Evolutionary conservation across 2,329 filamentous ascomycete genomes (phyloP).

Genomic region (Calonectria multiphialidica): DNA sequence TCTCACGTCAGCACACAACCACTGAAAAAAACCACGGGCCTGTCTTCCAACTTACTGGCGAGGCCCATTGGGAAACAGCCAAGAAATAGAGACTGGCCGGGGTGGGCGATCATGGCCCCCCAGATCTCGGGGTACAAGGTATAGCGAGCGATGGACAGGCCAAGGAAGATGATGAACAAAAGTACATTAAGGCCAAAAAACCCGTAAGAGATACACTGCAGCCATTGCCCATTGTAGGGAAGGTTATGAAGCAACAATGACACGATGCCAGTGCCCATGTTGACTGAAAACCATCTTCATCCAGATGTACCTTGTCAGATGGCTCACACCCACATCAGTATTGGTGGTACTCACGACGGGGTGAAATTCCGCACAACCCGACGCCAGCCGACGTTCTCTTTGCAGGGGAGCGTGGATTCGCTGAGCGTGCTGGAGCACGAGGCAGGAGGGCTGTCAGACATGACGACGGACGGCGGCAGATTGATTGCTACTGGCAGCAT

Average conservation of each 20-base stretch:
- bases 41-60: slow-evolving; percentile 56
- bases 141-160: slow-evolving; percentile 71
- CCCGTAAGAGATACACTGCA: slow-evolving; percentile 69
- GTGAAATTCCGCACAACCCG: slow-evolving; percentile 65
- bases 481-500: slow-evolving; percentile 6
- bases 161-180: slow-evolving; percentile 67
- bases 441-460: slow-evolving; percentile 31
- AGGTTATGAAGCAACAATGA: slow-evolving; percentile 72
- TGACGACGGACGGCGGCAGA: slow-evolving; percentile 11
- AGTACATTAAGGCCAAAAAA: slow-evolving; percentile 72
- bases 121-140: slow-evolving; percentile 75
- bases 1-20: slow-evolving; percentile 17
- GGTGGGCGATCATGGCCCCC: slow-evolving; percentile 74
- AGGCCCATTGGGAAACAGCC: slow-evolving; percentile 78
- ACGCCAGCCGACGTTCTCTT: slow-evolving; percentile 55
- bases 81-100: slow-evolving; percentile 76
- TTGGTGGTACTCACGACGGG: slow-evolving; percentile 59
- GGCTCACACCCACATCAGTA: not conserved
- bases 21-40: not conserved
- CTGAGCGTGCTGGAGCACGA: slow-evolving; percentile 26
- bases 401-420: slow-evolving; percentile 39
- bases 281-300: slow-evolving; percentile 68
- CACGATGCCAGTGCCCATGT: slow-evolving; percentile 78
- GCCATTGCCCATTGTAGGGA: slow-evolving; percentile 69
- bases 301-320: slow-evolving; percentile 13